Evolutionary conservation across 2,329 filamentous ascomycete species (phyloP), one percentile per base, ranked within the genome.

Genomic region (Diaporthe longicolla): DNA sequence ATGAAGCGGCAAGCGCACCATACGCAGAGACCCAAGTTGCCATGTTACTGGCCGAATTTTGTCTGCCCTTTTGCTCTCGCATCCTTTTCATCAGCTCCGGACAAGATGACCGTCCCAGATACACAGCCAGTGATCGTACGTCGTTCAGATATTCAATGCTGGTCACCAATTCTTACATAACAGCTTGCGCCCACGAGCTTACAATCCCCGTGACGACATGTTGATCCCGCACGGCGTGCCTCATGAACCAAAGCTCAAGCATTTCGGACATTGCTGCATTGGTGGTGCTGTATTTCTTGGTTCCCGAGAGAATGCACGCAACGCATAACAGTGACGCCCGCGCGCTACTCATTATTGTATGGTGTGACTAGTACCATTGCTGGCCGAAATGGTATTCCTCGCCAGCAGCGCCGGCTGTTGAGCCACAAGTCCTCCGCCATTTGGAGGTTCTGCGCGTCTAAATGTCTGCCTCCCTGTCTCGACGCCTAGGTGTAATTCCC

Each of bases 311-410:
- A 13, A 40, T 29, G 58, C 57, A 26, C 40, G 32, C 10, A 50
- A 50, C 61, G n/a, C 55, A 58, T 32, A 57, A 35, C 13, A 29
- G 45, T 19, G n/a, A 35, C 43, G 45, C 45, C 45, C 32, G 7
- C 29, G 17, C 19, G 35, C 48, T 32, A 35, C 17, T 63, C 11
- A n/a, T 29, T 13, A 40, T 52, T 69, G 21, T 72, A 43, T 35
- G 61, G 45, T 48, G 26, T 45, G 43, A 72, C 70, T 66, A 73
- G 58, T 65, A 74, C 71, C 71, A 61, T 52, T 37, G 73, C 40
- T 72, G 59, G 19, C 58, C 21, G 37, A 26, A 29, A 6, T 35
- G 19, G 48, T 50, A 45, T 71, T n/a, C 43, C 59, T 54, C 58
- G n/a, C 15, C 48, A 21, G 48, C 55, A 40, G 48, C 24, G 21